Conservation (phyloP, 2,329 filamentous ascomycete genomes). For the Cladophialophora bantiana region DNA sequence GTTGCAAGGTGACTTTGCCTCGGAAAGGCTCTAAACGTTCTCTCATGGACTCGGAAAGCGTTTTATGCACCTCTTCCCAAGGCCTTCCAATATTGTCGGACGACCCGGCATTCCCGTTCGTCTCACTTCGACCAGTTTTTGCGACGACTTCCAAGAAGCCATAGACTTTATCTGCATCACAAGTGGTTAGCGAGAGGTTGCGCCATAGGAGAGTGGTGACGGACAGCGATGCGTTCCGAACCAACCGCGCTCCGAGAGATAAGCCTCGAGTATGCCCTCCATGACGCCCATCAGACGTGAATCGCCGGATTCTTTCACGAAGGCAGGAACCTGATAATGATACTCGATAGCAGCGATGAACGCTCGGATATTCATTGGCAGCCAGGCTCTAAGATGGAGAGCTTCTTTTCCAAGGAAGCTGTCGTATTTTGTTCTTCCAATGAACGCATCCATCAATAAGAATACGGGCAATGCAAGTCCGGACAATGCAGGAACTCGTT, state of each 20-base stretch:
- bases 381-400: conserved; percentile 26
- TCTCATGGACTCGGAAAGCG: conserved; percentile 31
- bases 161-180: conserved; percentile 28
- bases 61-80: conserved; percentile 34
- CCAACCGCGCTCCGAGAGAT: conserved; percentile 31
- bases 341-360: conserved; percentile 32
- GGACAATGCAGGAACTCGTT: conserved; percentile 29
- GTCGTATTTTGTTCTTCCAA: conserved; percentile 24
- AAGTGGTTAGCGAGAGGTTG: not conserved
- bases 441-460: conserved; percentile 31
- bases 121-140: conserved; percentile 32
- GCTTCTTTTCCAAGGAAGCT: conserved; percentile 25
- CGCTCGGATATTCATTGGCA: conserved; percentile 32
- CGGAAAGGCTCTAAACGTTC: conserved; percentile 30
- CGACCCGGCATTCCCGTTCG: conserved; percentile 31
- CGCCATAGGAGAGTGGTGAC: not conserved
- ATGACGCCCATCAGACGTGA: conserved; percentile 31
- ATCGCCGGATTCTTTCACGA: conserved; percentile 31
- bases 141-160: conserved; percentile 32
- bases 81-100: conserved; percentile 25
- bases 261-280: conserved; percentile 30
- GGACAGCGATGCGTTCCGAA: conserved; percentile 27
- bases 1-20: conserved; percentile 28
- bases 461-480: conserved; percentile 30
- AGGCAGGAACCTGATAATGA: conserved; percentile 27